These are phyloP conservation scores for Daldinia childiae DNA, from an alignment of 495 filamentous ascomycete genomes.

Conservation along the genomic window DNA sequence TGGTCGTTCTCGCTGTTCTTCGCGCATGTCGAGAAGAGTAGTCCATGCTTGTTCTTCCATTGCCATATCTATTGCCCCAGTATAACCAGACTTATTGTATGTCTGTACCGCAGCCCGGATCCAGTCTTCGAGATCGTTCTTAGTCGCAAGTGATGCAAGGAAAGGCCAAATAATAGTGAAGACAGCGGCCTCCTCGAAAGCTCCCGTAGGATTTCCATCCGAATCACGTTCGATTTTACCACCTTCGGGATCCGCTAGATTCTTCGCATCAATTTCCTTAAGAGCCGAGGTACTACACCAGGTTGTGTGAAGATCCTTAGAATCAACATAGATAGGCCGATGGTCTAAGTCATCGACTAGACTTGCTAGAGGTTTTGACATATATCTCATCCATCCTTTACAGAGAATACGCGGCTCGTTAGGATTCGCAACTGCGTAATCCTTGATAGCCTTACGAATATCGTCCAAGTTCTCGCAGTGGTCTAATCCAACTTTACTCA, in stretches of 20 bases:
- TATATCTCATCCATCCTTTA: conserved; percentile 69
- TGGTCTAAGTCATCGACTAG: conserved; percentile 67
- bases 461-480: conserved; percentile 62
- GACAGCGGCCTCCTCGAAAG: conserved; percentile 66
- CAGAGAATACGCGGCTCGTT: conserved; percentile 62
- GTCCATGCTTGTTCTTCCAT: conserved; percentile 72
- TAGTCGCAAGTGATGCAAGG: conserved; percentile 59
- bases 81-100: conserved; percentile 67
- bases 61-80: conserved; percentile 73
- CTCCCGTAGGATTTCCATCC: conserved; percentile 60
- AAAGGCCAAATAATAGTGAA: conserved; percentile 68
- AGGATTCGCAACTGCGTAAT: conserved; percentile 61
- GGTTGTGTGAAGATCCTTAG: conserved; percentile 70
- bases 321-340: conserved; percentile 67
- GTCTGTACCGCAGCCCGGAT: conserved; percentile 58
- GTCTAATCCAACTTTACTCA: conserved; percentile 65
- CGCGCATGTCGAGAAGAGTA: conserved; percentile 58
- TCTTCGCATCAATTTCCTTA: conserved; percentile 58
- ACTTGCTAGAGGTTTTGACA: conserved; percentile 63
- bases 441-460: conserved; percentile 61
- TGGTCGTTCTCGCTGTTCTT: conserved; percentile 40
- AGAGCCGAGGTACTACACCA: conserved; percentile 69
- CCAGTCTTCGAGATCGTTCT: conserved; percentile 60
- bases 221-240: conserved; percentile 65
- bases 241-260: conserved; percentile 61